These are phyloP conservation scores for Proteromonas lacertae DNA, from an alignment of 352 stramenopile species.

Conservation along the genomic window DNA sequence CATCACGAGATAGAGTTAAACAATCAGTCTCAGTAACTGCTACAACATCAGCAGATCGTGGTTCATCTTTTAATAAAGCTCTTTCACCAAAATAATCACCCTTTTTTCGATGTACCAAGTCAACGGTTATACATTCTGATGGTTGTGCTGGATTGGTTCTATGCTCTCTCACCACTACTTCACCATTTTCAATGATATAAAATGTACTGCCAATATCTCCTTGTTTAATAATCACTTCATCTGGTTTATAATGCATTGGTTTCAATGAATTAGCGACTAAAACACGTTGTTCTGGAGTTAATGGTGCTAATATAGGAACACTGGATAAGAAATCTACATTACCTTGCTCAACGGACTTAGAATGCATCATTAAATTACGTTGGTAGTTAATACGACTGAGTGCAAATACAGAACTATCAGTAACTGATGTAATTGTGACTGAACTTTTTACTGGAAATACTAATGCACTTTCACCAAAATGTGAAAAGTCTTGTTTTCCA, in stretches of 20 bases:
- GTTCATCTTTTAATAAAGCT: not conserved
- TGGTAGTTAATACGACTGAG: no score
- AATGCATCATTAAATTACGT: no score
- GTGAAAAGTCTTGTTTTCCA: no score
- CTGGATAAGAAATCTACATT: no score
- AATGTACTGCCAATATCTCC: constrained; percentile 1
- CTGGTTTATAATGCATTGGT: not conserved
- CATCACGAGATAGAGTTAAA: constrained; percentile 3
- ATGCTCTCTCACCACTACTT: not conserved
- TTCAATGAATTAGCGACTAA: not conserved
- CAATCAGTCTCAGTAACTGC: constrained; percentile 1
- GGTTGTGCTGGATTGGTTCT: not conserved
- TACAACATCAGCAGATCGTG: not conserved
- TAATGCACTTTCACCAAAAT: no score
- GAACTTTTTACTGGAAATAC: no score
- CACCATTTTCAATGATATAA: constrained; percentile 2
- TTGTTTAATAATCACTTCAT: constrained; percentile 1
- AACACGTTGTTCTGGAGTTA: no score
- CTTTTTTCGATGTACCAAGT: not conserved
- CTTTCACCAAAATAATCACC: constrained; percentile 1
- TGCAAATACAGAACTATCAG: no score
- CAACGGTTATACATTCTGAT: not conserved
- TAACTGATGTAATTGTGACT: no score
- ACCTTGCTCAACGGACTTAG: no score
- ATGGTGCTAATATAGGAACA: no score